phyloP scores from a whole-genome alignment of 345 rosid species.

The Pistacia integerrima region DNA sequence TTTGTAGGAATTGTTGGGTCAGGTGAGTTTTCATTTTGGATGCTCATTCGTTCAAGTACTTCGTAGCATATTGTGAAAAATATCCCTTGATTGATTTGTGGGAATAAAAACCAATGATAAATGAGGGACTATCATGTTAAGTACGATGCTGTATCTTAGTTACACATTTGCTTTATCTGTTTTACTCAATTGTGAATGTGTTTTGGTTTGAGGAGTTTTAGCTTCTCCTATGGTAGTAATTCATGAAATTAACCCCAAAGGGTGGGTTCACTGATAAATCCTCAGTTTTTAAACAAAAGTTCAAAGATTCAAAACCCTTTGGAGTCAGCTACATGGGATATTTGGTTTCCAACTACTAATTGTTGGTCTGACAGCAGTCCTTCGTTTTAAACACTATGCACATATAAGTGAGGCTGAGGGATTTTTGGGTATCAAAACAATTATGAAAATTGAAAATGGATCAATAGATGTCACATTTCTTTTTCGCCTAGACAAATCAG shows the following conservation, averaged over 20 bases:
- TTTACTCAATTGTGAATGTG: background rate
- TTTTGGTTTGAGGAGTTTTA: background rate
- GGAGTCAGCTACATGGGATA: background rate
- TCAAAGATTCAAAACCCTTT: background rate
- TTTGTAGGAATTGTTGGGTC: conserved; percentile 99
- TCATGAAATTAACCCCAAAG: background rate
- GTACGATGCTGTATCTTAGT: background rate
- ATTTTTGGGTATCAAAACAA: background rate
- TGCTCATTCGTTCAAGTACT: conserved; percentile 7
- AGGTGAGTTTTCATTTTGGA: conserved; percentile 52
- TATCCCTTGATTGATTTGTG: background rate
- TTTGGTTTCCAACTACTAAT: background rate
- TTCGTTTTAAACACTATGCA: background rate
- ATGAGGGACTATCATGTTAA: background rate
- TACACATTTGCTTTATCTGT: background rate
- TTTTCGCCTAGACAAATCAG: background rate
- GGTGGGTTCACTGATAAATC: no score
- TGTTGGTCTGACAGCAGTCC: background rate
- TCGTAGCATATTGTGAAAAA: background rate
- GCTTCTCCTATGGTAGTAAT: background rate
- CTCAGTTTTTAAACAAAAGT: no score
- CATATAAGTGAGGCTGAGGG: background rate
- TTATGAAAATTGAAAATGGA: background rate
- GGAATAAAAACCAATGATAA: background rate
- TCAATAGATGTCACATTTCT: background rate